Percentiles rank a stretch among this genome's conserved stretches.
phyloP scores from a whole-genome alignment of 208 protist species.

The Wallacemonas sp. region DNA sequence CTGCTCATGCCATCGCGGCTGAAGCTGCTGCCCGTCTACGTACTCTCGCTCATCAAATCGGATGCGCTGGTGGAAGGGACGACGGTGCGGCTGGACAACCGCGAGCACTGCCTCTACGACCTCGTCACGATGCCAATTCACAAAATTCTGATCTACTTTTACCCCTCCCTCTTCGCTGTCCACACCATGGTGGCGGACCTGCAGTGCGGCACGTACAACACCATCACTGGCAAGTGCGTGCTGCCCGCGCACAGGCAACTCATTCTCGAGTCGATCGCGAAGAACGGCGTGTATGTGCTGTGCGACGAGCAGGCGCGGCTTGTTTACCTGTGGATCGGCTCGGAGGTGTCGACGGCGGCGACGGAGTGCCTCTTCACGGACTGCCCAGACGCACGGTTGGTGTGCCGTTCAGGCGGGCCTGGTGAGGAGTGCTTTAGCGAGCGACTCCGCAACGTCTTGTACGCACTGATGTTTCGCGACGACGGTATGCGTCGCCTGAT shows the following conservation, averaged over 20 bases:
- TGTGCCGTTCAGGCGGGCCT: conserved; percentile 43
- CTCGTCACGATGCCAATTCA: conserved; percentile 69
- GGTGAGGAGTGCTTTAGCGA: conserved; percentile 68
- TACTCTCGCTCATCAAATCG: conserved; percentile 81
- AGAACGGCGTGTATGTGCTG: conserved; percentile 77
- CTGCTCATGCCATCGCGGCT: conserved; percentile 93
- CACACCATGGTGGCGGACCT: conserved; percentile 49
- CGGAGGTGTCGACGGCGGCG: conserved; percentile 42
- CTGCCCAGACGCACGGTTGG: conserved; percentile 41
- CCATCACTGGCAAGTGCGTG: conserved; percentile 48
- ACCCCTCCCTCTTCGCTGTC: conserved; percentile 82
- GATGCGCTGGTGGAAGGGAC: conserved; percentile 79
- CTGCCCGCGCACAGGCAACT: conserved; percentile 70
- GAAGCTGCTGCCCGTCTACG: conserved; percentile 91
- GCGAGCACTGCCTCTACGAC: conserved; percentile 72
- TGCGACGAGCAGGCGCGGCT: conserved; percentile 80
- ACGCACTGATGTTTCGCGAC: conserved; percentile 63
- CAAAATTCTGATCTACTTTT: conserved; percentile 76
- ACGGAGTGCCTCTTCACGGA: conserved; percentile 57
- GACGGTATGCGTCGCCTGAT: conserved; percentile 79
- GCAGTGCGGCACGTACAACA: conserved; percentile 43
- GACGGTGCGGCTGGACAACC: conserved; percentile 77
- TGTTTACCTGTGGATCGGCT: conserved; percentile 90
- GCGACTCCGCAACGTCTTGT: conserved; percentile 67
- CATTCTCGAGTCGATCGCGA: conserved; percentile 67